Evolutionary conservation across 2,329 filamentous ascomycete genomes (phyloP).

Genomic region (Gyromitra esculenta): DNA sequence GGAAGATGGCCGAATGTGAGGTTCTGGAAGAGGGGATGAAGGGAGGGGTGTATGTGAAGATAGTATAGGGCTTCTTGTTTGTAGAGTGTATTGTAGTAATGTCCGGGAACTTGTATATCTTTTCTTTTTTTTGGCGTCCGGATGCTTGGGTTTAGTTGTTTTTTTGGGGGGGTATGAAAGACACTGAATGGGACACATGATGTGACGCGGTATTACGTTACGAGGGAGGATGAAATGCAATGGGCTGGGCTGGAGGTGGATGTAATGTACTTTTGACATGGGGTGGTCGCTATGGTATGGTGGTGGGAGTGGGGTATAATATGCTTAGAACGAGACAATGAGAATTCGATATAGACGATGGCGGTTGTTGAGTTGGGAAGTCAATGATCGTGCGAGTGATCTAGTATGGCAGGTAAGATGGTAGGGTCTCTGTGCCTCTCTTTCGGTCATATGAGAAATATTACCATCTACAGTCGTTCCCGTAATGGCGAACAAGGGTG

Average conservation of each 20-base stretch:
- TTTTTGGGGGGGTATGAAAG: background rate
- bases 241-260: background rate
- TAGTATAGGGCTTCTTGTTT: background rate
- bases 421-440: too few relatives aligned
- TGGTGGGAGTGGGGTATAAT: background rate
- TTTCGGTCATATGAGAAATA: too few relatives aligned
- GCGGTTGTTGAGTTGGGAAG: background rate
- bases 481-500: too few relatives aligned
- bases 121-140: slow-evolving; percentile 1
- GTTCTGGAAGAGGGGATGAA: background rate
- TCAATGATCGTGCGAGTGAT: too few relatives aligned
- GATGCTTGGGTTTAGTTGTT: background rate
- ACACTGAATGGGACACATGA: background rate
- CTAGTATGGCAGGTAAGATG: too few relatives aligned
- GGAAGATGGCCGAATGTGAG: slow-evolving; percentile 62
- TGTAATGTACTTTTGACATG: slow-evolving; percentile 7
- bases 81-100: background rate
- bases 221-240: background rate
- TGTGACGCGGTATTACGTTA: background rate
- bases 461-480: too few relatives aligned
- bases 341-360: background rate
- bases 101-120: background rate
- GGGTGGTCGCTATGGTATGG: background rate
- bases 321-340: background rate
- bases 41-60: background rate